Conservation (phyloP, 495 filamentous ascomycete genomes). For the Penicillium riverlandense region DNA sequence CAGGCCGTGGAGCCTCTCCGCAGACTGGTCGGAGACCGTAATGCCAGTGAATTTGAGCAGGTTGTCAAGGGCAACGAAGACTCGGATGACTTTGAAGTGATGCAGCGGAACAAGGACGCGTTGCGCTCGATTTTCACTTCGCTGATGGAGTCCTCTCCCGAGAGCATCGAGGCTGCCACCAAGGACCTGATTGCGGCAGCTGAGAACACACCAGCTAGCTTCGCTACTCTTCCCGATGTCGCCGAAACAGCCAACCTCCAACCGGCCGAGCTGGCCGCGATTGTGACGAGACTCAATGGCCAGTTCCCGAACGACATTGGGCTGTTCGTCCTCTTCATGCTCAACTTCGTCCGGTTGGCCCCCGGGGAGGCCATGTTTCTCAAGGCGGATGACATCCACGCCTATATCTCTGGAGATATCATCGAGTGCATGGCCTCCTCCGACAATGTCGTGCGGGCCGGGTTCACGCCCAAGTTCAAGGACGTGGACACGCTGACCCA, state of each 20-base stretch:
- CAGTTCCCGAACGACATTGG: slow-evolving; percentile 76
- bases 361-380: slow-evolving; percentile 95
- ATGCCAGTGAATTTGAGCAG: slow-evolving; percentile 60
- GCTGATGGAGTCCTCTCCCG: slow-evolving; percentile 69
- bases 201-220: slow-evolving; percentile 38
- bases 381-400: slow-evolving; percentile 93
- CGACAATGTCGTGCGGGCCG: slow-evolving; percentile 95
- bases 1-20: slow-evolving; percentile 64
- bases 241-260: slow-evolving; percentile 30
- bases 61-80: slow-evolving; percentile 59
- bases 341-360: slow-evolving; percentile 73
- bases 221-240: slow-evolving; percentile 28
- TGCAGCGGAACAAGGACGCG: slow-evolving; percentile 68
- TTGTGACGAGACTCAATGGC: slow-evolving; percentile 66
- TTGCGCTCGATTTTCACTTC: slow-evolving; percentile 66
- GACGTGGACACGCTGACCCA: slow-evolving; percentile 84
- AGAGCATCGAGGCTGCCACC: slow-evolving; percentile 55
- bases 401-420: slow-evolving; percentile 92
- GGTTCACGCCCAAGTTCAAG: slow-evolving; percentile 97
- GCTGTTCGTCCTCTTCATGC: slow-evolving; percentile 71
- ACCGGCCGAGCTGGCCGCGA: slow-evolving; percentile 57
- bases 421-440: slow-evolving; percentile 98
- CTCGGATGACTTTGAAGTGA: slow-evolving; percentile 48
- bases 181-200: slow-evolving; percentile 65
- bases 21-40: slow-evolving; percentile 63